phyloP scores from a whole-genome alignment of 225 moss, liverwort and hornwort species.

The Bryoerythrophyllum caledonicum region DNA sequence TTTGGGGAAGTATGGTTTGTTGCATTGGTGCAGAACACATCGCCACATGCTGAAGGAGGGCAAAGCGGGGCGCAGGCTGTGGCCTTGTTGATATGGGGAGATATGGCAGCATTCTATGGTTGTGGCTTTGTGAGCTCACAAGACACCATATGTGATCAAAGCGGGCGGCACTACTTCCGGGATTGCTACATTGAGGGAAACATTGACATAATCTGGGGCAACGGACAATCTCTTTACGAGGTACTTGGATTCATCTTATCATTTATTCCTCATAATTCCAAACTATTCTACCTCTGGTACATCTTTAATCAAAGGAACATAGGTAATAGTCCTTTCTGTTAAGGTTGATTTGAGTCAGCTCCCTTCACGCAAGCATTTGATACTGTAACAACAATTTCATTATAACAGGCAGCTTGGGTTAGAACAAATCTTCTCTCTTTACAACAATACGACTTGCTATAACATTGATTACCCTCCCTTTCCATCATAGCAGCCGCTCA shows the following conservation, averaged over 20 bases:
- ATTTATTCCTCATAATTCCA: too few relatives aligned
- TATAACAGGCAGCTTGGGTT: too few relatives aligned
- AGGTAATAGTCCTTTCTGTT: too few relatives aligned
- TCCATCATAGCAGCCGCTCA: too few relatives aligned
- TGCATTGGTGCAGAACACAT: conserved; percentile 48
- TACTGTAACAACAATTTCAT: too few relatives aligned
- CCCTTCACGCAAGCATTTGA: too few relatives aligned
- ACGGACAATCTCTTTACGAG: conserved; percentile 63
- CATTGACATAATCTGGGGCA: conserved; percentile 67
- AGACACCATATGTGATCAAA: conserved; percentile 53
- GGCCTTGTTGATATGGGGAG: conserved; percentile 37
- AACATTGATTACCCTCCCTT: too few relatives aligned
- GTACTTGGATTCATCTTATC: neutral
- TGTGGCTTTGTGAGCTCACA: conserved; percentile 61
- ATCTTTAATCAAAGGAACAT: too few relatives aligned
- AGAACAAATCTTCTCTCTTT: too few relatives aligned
- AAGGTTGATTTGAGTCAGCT: too few relatives aligned
- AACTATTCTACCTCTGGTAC: neutral
- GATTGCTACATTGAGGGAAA: conserved; percentile 59
- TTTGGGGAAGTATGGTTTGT: neutral
- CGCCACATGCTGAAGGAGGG: conserved; percentile 46
- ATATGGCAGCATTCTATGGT: conserved; percentile 62
- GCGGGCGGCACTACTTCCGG: conserved; percentile 61
- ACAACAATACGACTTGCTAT: too few relatives aligned
- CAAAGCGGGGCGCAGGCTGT: conserved; percentile 59